Percentiles rank a stretch among this genome's conserved stretches.
Conservation (phyloP, 805 yeast genomes). For the Ogataea angusta region DNA sequence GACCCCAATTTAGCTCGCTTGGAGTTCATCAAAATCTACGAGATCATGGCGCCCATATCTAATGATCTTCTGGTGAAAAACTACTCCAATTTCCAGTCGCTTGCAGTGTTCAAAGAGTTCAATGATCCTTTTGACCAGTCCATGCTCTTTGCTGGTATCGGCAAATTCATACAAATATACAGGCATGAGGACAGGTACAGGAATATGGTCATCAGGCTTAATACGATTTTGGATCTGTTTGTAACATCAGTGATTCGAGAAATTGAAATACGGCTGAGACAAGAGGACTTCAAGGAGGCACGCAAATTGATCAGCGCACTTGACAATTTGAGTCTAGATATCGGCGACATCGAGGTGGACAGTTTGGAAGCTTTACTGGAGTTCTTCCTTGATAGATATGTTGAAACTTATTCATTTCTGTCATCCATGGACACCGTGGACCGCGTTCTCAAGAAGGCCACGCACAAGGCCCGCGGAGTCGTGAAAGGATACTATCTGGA, state of each 20-base stretch:
- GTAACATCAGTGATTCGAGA: slow-evolving; percentile 69
- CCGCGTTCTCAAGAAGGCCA: slow-evolving; percentile 16
- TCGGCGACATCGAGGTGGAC: slow-evolving; percentile 36
- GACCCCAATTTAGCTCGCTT: slow-evolving; percentile 26
- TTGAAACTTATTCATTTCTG: slow-evolving; percentile 29
- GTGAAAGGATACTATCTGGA: slow-evolving; percentile 29
- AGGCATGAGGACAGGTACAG: slow-evolving; percentile 20
- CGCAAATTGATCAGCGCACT: slow-evolving; percentile 25
- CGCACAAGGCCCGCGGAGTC: slow-evolving; percentile 20
- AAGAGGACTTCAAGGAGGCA: slow-evolving; percentile 41
- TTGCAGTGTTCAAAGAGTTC: slow-evolving; percentile 28
- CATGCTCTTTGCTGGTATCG: slow-evolving; percentile 29
- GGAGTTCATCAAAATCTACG: slow-evolving; percentile 27
- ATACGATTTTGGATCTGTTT: slow-evolving; percentile 61
- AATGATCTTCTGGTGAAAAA: slow-evolving; percentile 32
- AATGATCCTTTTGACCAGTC: slow-evolving; percentile 33
- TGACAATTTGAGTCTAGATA: slow-evolving; percentile 21
- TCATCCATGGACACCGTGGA: slow-evolving; percentile 21
- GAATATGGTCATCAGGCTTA: slow-evolving; percentile 37
- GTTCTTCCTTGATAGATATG: slow-evolving; percentile 31
- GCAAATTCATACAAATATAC: slow-evolving; percentile 27
- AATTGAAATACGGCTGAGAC: slow-evolving; percentile 54
- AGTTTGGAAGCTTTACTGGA: slow-evolving; percentile 34
- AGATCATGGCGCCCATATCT: slow-evolving; percentile 29
- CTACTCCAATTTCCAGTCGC: slow-evolving; percentile 32